These are phyloP conservation scores for Talaromyces sp. DNA, from an alignment of 2,329 filamentous ascomycete species.

Conservation along the genomic window DNA sequence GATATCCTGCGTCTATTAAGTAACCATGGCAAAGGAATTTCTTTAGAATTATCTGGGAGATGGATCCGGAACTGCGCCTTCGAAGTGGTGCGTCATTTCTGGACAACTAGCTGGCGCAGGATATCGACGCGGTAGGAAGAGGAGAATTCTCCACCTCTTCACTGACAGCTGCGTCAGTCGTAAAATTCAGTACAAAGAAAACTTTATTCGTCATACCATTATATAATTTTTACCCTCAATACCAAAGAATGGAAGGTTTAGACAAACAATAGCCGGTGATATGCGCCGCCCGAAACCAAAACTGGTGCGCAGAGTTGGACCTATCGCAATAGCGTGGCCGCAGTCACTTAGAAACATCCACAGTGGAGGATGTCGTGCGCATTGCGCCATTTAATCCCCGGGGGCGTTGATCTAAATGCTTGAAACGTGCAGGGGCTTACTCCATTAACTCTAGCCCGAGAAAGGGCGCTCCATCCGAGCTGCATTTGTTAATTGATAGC, in stretches of 20 bases:
- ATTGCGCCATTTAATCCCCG: background rate
- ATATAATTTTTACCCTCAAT: background rate
- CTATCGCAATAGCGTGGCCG: background rate
- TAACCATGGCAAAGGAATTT: background rate
- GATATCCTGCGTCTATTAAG: background rate
- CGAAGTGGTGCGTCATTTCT: background rate
- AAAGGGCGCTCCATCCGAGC: background rate
- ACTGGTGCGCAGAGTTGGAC: background rate
- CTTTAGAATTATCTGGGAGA: background rate
- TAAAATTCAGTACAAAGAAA: background rate
- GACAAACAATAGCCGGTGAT: too few species aligned
- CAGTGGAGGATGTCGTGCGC: background rate
- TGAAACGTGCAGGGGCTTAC: background rate
- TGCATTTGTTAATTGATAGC: background rate
- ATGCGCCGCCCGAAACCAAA: background rate
- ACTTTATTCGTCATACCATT: background rate
- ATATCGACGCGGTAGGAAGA: background rate
- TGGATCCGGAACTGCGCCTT: background rate
- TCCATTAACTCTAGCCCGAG: background rate
- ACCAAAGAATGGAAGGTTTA: too few species aligned
- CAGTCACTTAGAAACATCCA: background rate
- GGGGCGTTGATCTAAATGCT: background rate
- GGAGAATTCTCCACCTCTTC: background rate
- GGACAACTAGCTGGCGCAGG: background rate
- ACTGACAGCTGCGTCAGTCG: background rate